Evolutionary conservation across 2,329 filamentous ascomycete genomes (phyloP), one percentile per base, ranked within the genome.

Genomic region (Ascochyta koolunga): DNA sequence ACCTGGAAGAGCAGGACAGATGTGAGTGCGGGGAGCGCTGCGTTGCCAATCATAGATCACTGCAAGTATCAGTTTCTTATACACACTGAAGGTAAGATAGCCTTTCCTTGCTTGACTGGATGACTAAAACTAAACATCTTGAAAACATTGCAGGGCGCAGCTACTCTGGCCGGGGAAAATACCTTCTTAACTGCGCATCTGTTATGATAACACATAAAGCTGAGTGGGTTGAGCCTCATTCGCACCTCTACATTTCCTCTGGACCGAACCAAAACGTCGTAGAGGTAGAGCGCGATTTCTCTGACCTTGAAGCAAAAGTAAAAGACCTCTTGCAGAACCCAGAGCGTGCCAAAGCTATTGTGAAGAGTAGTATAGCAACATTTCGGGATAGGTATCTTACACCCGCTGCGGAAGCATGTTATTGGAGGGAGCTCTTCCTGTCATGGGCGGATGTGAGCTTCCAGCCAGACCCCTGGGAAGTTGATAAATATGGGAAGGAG

Each of bases 21-120:
- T 25, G 24, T 25, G 24, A 25, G 6, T 25, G 24, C 24, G 7
- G 24, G 24, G 24, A 25, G 24, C 10, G 7, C 7, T 25, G 24
- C 24, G 76, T 80, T 9, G 59, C 82, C 2, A 75, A 77, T 83
- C 41, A 77, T 80, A 36, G 80, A 84, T 35, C 80, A 83, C 66
- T 84, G 82, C 64, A 74, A 75, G 22, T 84, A 83, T 62, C 80
- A 80, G 74, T 84, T 82, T 59, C 74, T 83, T 24, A 78, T 78
- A 6, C 81, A 84, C 47, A 79, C 80, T 1, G 82, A 84, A 66
- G 82, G 81, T 32, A 76, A 68, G 56, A 77, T 21, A 32, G 5
- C 31, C 27, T 36, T 11, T 21, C 32, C 38, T 43, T 8, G 24
- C 11, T 44, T 21, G 27, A 8, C 10, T 8, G 24, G 24, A 25